A percentile compares a stretch with the other conserved stretches of the same genome.
Evolutionary conservation across 345 rosid species (phyloP).

Genomic region (Corymbia maculata): DNA sequence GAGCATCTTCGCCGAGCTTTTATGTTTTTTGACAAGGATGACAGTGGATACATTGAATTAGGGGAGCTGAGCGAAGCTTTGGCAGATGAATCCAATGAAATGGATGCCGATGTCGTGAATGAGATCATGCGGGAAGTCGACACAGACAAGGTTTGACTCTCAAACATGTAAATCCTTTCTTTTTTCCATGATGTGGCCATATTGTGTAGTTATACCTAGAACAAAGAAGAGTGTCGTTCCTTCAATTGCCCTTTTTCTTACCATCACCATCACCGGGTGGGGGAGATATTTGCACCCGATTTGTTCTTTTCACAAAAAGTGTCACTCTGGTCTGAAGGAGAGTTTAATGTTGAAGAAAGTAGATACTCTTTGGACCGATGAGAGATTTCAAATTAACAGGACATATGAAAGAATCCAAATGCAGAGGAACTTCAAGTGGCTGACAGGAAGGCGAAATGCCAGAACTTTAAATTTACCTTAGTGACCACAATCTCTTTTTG

Average conservation of each 20-base stretch:
- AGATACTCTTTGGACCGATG: background rate
- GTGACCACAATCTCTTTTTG: background rate
- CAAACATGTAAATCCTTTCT: background rate
- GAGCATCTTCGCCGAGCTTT: slow-evolving; percentile 91
- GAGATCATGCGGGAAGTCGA: slow-evolving; percentile 97
- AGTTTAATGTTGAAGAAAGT: background rate
- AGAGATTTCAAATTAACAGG: background rate
- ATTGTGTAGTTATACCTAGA: background rate
- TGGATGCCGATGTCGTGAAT: slow-evolving; percentile 48
- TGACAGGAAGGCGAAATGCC: background rate
- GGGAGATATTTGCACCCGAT: background rate
- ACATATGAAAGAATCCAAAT: background rate
- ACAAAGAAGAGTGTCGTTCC: background rate
- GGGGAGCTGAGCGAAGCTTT: slow-evolving; percentile 70
- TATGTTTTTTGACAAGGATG: slow-evolving; percentile 84
- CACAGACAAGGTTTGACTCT: slow-evolving; percentile 67
- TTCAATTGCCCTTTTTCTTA: background rate
- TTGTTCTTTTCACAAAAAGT: background rate
- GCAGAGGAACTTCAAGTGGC: background rate
- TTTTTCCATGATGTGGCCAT: background rate
- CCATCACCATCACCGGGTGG: background rate
- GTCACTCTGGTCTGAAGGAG: background rate
- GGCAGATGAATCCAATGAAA: slow-evolving; percentile 68
- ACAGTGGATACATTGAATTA: slow-evolving; percentile 67
- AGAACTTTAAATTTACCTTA: background rate